phyloP scores from a whole-genome alignment of 176 grass and related monocot species.

The Lolium rigidum region DNA sequence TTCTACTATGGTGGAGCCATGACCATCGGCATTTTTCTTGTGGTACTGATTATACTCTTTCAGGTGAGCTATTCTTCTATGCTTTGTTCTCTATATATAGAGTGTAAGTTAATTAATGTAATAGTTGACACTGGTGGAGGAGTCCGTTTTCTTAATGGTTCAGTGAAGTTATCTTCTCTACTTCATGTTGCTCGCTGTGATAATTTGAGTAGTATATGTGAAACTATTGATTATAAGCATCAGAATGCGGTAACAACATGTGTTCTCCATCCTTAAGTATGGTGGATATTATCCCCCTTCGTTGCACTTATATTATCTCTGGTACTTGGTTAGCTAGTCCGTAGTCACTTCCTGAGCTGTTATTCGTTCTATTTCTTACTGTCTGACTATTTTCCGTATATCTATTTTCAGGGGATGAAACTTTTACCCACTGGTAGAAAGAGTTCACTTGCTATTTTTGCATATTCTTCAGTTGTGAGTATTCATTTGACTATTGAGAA shows the following conservation, averaged over 20 bases:
- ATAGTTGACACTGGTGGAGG: not conserved
- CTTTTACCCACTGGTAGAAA: conserved; percentile 82
- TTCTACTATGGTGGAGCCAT: conserved; percentile 97
- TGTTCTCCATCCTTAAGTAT: not conserved
- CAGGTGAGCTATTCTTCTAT: conserved; percentile 60
- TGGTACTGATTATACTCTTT: conserved; percentile 85
- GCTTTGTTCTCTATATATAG: conserved; percentile 4
- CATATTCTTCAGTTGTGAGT: conserved; percentile 93
- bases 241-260: not conserved
- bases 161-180: not conserved
- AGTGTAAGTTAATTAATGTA: not conserved
- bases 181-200: not conserved
- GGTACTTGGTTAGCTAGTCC: not conserved
- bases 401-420: conserved; percentile 80
- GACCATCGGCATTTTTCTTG: conserved; percentile 85
- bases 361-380: not conserved
- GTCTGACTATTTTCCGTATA: conserved; percentile 32
- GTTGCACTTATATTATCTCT: conserved; percentile 4
- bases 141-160: not conserved
- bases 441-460: conserved; percentile 84
- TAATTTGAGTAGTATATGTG: not conserved
- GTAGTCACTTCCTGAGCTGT: not conserved
- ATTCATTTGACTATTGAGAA: conserved; percentile 29
- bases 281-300: not conserved
- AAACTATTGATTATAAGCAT: not conserved